Percentiles rank a stretch among this genome's conserved stretches.
Conservation (phyloP, 805 yeast species). For the Teunomyces tritomae region DNA sequence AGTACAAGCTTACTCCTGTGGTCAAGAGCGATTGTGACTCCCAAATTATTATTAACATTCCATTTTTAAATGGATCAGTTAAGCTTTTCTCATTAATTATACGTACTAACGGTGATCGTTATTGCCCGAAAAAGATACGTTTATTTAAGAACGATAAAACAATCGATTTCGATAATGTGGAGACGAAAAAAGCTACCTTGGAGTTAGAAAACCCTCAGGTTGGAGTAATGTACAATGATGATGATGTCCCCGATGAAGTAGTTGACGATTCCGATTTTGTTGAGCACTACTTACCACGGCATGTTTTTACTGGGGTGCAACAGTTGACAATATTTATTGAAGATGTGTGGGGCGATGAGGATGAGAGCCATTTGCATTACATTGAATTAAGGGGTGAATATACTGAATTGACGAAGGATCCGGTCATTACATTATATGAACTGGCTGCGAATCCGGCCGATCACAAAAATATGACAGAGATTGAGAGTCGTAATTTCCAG, state of each 20-base stretch:
- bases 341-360: conserved; percentile 49
- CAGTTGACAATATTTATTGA: conserved; percentile 67
- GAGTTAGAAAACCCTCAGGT: conserved; percentile 62
- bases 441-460: conserved; percentile 92
- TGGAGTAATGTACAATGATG: conserved; percentile 47
- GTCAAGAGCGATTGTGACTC: conserved; percentile 76
- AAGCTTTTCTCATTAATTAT: conserved; percentile 72
- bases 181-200: conserved; percentile 47
- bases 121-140: conserved; percentile 69
- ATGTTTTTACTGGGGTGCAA: conserved; percentile 65
- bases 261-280: conserved; percentile 53
- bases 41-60: conserved; percentile 73
- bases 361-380: conserved; percentile 56
- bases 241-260: conserved; percentile 30
- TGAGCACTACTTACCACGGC: conserved; percentile 80
- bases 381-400: conserved; percentile 79
- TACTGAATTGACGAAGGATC: conserved; percentile 57
- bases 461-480: conserved; percentile 45
- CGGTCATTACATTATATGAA: conserved; percentile 78
- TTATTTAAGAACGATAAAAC: conserved; percentile 67
- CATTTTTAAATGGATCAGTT: conserved; percentile 68
- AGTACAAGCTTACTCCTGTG: conserved; percentile 46
- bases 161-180: conserved; percentile 70
- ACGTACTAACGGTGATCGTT: conserved; percentile 58
- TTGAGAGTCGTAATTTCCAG: conserved; percentile 4